Conservation (phyloP, 2,329 filamentous ascomycete species). For the Arthrobotrys pseudoclavata region DNA sequence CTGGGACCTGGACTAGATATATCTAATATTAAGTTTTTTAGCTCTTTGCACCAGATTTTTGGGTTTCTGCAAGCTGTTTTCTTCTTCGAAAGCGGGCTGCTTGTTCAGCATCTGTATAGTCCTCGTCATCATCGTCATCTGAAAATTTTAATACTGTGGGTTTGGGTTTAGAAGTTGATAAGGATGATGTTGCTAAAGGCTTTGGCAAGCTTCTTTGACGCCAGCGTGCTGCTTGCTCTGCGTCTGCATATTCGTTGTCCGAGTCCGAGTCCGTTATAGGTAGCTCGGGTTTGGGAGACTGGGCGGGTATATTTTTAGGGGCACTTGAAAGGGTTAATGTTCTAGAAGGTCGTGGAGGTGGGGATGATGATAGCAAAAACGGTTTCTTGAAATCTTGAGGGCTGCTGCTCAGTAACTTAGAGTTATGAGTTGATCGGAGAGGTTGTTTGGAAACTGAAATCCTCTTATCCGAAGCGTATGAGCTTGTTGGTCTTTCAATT, state of each 20-base stretch:
- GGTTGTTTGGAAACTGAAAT: constrained; percentile 36
- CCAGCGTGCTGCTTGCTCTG: constrained; percentile 51
- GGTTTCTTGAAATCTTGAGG: not conserved
- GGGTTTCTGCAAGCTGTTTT: constrained; percentile 28
- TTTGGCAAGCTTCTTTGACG: constrained; percentile 34
- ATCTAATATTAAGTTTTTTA: constrained; percentile 15
- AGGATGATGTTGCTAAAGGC: not conserved
- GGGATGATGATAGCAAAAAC: constrained; percentile 14
- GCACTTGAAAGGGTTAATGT: not conserved
- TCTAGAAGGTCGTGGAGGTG: constrained; percentile 4
- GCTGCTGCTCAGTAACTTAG: constrained; percentile 11
- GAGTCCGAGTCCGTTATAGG: constrained; percentile 41
- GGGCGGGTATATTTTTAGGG: not conserved
- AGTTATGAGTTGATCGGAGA: not conserved
- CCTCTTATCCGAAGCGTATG: constrained; percentile 10
- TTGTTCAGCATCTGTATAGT: constrained; percentile 53
- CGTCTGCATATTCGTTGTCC: constrained; percentile 47
- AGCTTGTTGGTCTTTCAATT: constrained; percentile 8
- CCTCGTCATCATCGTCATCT: constrained; percentile 46
- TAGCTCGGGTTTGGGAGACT: not conserved
- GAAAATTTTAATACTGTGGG: constrained; percentile 17
- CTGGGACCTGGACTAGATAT: not conserved
- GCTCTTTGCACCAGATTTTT: constrained; percentile 35
- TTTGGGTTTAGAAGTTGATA: constrained; percentile 9
- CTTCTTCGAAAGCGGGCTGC: constrained; percentile 43